Percentiles rank a stretch among this genome's conserved stretches.
phyloP scores from a whole-genome alignment of 2,329 filamentous ascomycete species.

The Alternaria sp. region DNA sequence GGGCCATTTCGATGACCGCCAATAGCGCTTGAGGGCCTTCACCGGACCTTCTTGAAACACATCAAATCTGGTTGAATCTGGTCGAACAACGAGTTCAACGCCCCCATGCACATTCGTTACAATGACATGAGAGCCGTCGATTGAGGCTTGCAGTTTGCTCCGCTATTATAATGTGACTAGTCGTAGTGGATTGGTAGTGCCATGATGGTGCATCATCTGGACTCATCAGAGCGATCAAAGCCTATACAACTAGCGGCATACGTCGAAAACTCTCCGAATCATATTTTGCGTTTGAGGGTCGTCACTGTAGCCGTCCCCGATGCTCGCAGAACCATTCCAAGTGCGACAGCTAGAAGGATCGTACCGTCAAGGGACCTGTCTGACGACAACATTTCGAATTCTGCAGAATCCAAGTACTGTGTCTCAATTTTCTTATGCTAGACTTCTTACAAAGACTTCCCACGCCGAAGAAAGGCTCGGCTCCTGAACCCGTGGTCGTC shows the following conservation, averaged over 20 bases:
- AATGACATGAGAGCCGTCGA: slow-evolving; percentile 13
- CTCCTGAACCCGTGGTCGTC: slow-evolving; percentile 16
- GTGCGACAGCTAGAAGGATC: slow-evolving; percentile 2
- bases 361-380: background rate
- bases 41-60: slow-evolving; percentile 28
- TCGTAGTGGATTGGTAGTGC: slow-evolving; percentile 15
- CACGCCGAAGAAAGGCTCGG: slow-evolving; percentile 7
- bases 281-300: slow-evolving; percentile 19
- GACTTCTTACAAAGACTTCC: slow-evolving; percentile 1
- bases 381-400: background rate
- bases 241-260: slow-evolving; percentile 22
- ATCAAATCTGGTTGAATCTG: slow-evolving; percentile 16
- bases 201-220: slow-evolving; percentile 20
- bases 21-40: slow-evolving; percentile 26
- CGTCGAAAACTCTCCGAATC: slow-evolving; percentile 29
- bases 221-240: slow-evolving; percentile 13
- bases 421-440: slow-evolving; percentile 10
- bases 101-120: slow-evolving; percentile 14
- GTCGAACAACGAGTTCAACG: slow-evolving; percentile 25
- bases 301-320: slow-evolving; percentile 10
- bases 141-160: slow-evolving; percentile 10
- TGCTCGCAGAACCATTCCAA: slow-evolving; percentile 8
- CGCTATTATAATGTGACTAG: slow-evolving; percentile 24
- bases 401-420: slow-evolving; percentile 3
- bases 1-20: slow-evolving; percentile 24